Evolutionary conservation across 2,329 filamentous ascomycete genomes (phyloP).

Genomic region (Penicillium sp.): DNA sequence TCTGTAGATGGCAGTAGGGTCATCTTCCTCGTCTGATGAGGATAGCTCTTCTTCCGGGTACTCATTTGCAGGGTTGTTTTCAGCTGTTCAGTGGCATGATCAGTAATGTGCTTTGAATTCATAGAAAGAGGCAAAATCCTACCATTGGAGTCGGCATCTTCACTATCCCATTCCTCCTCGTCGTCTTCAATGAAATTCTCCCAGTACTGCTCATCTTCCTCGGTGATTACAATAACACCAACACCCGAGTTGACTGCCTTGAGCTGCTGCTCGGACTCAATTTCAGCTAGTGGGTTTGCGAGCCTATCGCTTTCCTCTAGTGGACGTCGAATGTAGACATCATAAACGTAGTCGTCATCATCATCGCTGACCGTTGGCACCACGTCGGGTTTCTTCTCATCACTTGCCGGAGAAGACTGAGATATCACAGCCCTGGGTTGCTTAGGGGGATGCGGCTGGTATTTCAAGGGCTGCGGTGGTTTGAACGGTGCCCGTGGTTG

Average conservation of each 20-base stretch:
- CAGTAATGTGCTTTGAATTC: background rate
- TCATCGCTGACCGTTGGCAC: conserved; percentile 40
- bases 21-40: conserved; percentile 48
- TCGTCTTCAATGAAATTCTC: conserved; percentile 57
- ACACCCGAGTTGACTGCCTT: conserved; percentile 37
- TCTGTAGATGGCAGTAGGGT: conserved; percentile 38
- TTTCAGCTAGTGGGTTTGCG: conserved; percentile 36
- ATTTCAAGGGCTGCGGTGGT: conserved; percentile 36
- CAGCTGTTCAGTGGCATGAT: conserved; percentile 35
- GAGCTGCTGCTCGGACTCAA: conserved; percentile 29
- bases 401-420: background rate
- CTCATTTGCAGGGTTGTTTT: conserved; percentile 53
- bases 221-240: conserved; percentile 44
- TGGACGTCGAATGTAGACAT: conserved; percentile 59
- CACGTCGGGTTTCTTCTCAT: conserved; percentile 9
- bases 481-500: conserved; percentile 6
- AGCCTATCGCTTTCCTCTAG: conserved; percentile 34
- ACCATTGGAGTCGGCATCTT: conserved; percentile 65
- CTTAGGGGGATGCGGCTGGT: conserved; percentile 38
- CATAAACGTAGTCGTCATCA: conserved; percentile 61
- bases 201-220: conserved; percentile 56
- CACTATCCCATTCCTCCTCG: conserved; percentile 58
- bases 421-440: conserved; percentile 20
- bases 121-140: conserved; percentile 10
- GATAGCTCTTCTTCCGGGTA: conserved; percentile 53